phyloP scores from a whole-genome alignment of 805 yeast species.

The Dipodascus albidus region DNA sequence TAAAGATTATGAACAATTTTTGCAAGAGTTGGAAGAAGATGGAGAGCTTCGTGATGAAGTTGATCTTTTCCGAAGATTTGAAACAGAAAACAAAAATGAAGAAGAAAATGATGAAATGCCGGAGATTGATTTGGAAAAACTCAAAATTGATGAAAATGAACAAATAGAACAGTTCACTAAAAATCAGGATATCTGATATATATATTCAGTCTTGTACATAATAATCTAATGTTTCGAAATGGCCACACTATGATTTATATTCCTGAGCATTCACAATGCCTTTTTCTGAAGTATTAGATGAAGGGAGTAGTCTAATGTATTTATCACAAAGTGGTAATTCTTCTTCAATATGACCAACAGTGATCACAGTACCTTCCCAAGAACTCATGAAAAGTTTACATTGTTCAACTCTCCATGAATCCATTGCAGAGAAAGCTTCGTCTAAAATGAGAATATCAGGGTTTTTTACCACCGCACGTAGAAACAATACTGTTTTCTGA shows the following conservation, averaged over 20 bases:
- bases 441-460: slow-evolving; percentile 77
- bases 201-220: no score
- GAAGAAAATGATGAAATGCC: neutral
- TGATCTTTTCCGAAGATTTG: neutral
- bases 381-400: slow-evolving; percentile 43
- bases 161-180: neutral
- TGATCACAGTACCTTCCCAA: slow-evolving; percentile 54
- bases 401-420: slow-evolving; percentile 41
- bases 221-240: neutral
- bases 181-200: neutral
- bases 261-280: no score
- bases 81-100: neutral
- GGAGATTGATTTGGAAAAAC: neutral
- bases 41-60: slow-evolving; percentile 10
- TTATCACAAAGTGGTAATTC: slow-evolving; percentile 69
- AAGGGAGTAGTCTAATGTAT: slow-evolving; percentile 26
- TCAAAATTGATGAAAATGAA: slow-evolving; percentile 1
- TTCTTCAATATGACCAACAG: slow-evolving; percentile 72
- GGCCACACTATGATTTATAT: no score
- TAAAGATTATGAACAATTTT: slow-evolving; percentile 26
- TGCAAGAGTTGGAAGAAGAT: slow-evolving; percentile 17
- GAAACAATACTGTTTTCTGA: slow-evolving; percentile 67
- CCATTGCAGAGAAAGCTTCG: slow-evolving; percentile 91
- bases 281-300: neutral
- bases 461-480: slow-evolving; percentile 64